phyloP scores from a whole-genome alignment of 306 rosid species.

The Chamaecrista fasciculata region DNA sequence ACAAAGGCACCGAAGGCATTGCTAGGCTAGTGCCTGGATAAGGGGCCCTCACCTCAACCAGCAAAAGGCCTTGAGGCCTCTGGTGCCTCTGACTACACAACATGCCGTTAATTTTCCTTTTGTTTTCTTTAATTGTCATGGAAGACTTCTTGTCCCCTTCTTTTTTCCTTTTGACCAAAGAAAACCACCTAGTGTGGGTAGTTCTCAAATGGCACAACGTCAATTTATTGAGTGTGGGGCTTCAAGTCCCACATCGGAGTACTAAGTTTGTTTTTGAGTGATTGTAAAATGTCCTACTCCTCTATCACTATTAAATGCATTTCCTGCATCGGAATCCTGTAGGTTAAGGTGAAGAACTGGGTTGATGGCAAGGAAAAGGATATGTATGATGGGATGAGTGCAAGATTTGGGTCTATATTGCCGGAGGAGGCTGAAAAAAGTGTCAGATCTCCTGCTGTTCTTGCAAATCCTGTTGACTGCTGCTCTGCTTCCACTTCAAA shows the following conservation, averaged over 20 bases:
- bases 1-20: background rate
- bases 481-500: constrained; percentile 60
- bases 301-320: background rate
- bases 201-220: too few species aligned
- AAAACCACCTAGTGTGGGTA: too few species aligned
- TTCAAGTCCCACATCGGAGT: too few species aligned
- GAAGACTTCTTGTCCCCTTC: background rate
- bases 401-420: constrained; percentile 64
- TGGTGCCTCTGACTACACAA: background rate
- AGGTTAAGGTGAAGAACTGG: constrained; percentile 76
- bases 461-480: constrained; percentile 56
- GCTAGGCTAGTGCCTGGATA: background rate
- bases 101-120: background rate
- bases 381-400: constrained; percentile 50
- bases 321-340: constrained; percentile 17
- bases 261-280: too few species aligned
- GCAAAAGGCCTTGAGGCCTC: background rate
- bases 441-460: constrained; percentile 43
- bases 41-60: background rate
- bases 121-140: background rate
- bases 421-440: constrained; percentile 42
- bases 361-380: constrained; percentile 47
- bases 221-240: too few species aligned
- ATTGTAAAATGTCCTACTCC: too few species aligned
- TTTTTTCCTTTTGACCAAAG: background rate